These are phyloP conservation scores for Colletotrichum higginsianum DNA, from an alignment of 2,329 filamentous ascomycete species.

Conservation along the genomic window DNA sequence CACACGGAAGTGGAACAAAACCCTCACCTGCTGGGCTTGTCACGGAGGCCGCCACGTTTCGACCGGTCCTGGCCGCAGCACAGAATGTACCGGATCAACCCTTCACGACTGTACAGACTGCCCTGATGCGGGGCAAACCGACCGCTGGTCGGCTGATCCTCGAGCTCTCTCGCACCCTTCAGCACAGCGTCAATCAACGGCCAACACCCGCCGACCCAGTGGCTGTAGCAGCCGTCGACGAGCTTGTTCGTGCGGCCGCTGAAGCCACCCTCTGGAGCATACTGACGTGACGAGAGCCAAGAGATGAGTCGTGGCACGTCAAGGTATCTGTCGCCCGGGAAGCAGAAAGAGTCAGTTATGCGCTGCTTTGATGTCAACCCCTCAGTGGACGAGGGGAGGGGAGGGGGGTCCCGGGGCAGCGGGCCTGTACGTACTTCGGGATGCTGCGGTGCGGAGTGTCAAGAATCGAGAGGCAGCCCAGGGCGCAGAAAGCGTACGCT, in stretches of 20 bases:
- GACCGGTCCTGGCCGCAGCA: slow-evolving; percentile 85
- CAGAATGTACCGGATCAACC: slow-evolving; percentile 89
- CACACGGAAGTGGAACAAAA: slow-evolving; percentile 42
- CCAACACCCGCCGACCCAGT: slow-evolving; percentile 98
- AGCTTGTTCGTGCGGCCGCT: slow-evolving; percentile 97
- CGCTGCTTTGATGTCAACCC: slow-evolving; percentile 52
- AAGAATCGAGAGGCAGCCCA: slow-evolving; percentile 90
- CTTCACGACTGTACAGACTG: slow-evolving; percentile 84
- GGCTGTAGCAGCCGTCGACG: slow-evolving; percentile 97
- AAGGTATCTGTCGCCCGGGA: slow-evolving; percentile 72
- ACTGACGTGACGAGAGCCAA: slow-evolving; percentile 92
- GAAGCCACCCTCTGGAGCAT: slow-evolving; percentile 92
- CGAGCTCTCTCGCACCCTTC: slow-evolving; percentile 60
- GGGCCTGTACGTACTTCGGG: slow-evolving; percentile 69
- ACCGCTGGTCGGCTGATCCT: slow-evolving; percentile 49
- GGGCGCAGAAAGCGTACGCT: slow-evolving; percentile 94
- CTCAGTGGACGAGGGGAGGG: slow-evolving; percentile 49
- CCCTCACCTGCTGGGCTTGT: slow-evolving; percentile 90
- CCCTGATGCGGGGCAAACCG: slow-evolving; percentile 47
- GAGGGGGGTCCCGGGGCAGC: not conserved
- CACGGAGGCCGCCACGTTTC: slow-evolving; percentile 84
- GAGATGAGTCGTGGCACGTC: slow-evolving; percentile 83
- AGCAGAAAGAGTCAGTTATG: slow-evolving; percentile 47
- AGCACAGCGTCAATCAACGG: slow-evolving; percentile 87
- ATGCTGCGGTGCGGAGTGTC: slow-evolving; percentile 84